A percentile compares a stretch with the other conserved stretches of the same genome.
phyloP scores from a whole-genome alignment of 495 filamentous ascomycete species.

The Hypoxylon crocopeplum region DNA sequence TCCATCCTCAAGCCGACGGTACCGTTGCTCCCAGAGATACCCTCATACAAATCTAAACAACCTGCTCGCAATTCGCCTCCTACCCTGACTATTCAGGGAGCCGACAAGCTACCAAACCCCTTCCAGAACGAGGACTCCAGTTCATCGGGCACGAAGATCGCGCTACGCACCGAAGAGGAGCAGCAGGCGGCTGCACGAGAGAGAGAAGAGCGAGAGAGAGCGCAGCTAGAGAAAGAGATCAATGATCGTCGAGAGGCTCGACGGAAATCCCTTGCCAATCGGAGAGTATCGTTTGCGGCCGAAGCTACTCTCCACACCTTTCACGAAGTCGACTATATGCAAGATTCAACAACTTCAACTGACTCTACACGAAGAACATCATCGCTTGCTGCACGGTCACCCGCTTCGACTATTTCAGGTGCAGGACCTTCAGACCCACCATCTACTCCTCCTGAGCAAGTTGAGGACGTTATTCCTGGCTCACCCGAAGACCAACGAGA shows the following conservation, averaged over 20 bases:
- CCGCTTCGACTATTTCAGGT: conserved; percentile 46
- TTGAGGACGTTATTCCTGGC: conserved; percentile 64
- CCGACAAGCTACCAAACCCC: conserved; percentile 59
- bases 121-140: conserved; percentile 52
- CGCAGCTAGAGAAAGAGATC: conserved; percentile 70
- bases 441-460: conserved; percentile 67
- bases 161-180: conserved; percentile 74
- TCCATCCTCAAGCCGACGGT: conserved; percentile 90
- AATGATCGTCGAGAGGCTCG: conserved; percentile 81
- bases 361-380: conserved; percentile 76
- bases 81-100: conserved; percentile 29
- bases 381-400: conserved; percentile 57
- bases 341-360: conserved; percentile 86
- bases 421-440: conserved; percentile 66
- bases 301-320: conserved; percentile 98
- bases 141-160: conserved; percentile 52
- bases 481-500: conserved; percentile 76
- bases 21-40: conserved; percentile 69
- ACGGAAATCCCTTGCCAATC: conserved; percentile 89
- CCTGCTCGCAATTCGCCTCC: conserved; percentile 32
- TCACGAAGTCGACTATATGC: conserved; percentile 89
- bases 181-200: conserved; percentile 78
- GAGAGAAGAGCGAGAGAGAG: conserved; percentile 73
- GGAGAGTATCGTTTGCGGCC: conserved; percentile 95
- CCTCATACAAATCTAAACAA: conserved; percentile 51